Conservation (phyloP, 192 early-diverging fungal genomes). For the Linnemannia hyalina region DNA sequence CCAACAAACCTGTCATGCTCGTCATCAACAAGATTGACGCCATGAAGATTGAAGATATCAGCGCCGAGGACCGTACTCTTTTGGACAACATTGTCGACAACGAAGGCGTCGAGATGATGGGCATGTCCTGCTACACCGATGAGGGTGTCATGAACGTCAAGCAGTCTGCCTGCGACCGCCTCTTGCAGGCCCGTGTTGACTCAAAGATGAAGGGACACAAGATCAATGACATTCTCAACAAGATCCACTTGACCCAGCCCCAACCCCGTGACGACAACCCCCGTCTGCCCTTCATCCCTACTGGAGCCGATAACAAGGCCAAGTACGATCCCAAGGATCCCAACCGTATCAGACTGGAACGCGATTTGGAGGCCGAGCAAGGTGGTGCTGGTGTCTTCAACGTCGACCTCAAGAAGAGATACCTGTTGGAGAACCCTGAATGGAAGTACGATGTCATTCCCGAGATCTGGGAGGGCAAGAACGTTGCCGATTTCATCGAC, state of each 20-base stretch:
- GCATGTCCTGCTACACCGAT: constrained; percentile 94
- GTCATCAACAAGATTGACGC: constrained; percentile 98
- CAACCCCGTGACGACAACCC: constrained; percentile 84
- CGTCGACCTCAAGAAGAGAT: constrained; percentile 95
- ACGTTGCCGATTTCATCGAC: constrained; percentile 99
- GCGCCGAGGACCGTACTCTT: constrained; percentile 76
- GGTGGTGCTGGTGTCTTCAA: constrained; percentile 98
- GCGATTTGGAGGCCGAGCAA: constrained; percentile 88
- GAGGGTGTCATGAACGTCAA: constrained; percentile 98
- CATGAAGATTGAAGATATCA: constrained; percentile 83
- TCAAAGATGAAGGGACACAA: constrained; percentile 94
- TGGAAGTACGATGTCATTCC: constrained; percentile 99
- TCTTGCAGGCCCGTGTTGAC: constrained; percentile 93
- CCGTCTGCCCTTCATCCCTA: constrained; percentile 89
- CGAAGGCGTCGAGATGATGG: constrained; percentile 78
- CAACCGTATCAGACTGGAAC: constrained; percentile 85
- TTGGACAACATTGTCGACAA: constrained; percentile 80
- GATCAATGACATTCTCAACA: constrained; percentile 93
- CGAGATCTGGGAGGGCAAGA: constrained; percentile 99
- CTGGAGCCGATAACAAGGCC: constrained; percentile 71
- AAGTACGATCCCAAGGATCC: constrained; percentile 88
- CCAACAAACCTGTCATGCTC: constrained; percentile 96
- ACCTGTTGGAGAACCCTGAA: constrained; percentile 84
- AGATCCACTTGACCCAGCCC: constrained; percentile 95
- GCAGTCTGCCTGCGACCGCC: constrained; percentile 93